phyloP scores from a whole-genome alignment of 352 stramenopile species.

The Phytophthora sp. region DNA sequence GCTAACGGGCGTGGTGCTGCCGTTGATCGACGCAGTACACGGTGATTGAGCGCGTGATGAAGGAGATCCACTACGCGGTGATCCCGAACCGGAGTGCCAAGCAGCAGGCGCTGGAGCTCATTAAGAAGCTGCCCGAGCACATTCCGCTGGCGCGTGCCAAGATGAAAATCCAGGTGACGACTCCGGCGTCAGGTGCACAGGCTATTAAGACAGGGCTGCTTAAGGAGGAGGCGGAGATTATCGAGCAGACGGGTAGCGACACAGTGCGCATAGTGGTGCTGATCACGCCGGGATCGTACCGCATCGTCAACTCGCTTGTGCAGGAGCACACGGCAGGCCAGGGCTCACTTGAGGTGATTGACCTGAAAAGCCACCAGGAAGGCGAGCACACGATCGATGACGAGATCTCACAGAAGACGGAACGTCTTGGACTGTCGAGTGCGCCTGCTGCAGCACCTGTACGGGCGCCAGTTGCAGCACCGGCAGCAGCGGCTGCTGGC shows the following conservation, averaged over 20 bases:
- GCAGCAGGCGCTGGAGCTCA: conserved; percentile 96
- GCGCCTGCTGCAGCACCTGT: conserved; percentile 14
- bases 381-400: conserved; percentile 92
- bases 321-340: conserved; percentile 57
- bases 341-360: conserved; percentile 91
- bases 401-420: conserved; percentile 90
- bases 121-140: conserved; percentile 92
- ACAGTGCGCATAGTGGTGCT: conserved; percentile 69
- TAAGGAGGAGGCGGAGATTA: conserved; percentile 68
- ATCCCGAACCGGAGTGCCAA: conserved; percentile 96
- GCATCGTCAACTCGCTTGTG: conserved; percentile 74
- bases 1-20: no score
- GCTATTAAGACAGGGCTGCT: conserved; percentile 66
- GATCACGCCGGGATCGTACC: conserved; percentile 80
- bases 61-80: conserved; percentile 95
- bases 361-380: conserved; percentile 93
- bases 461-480: conserved; percentile 4
- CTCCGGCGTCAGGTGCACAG: conserved; percentile 49
- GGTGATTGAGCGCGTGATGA: conserved; percentile 97
- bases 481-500: neutral
- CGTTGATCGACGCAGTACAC: no score
- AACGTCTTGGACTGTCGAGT: conserved; percentile 59
- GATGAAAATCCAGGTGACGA: conserved; percentile 94
- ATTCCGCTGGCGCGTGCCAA: conserved; percentile 97
- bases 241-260: conserved; percentile 68